These are phyloP conservation scores for Lophiostoma macrostomum DNA, from an alignment of 495 filamentous ascomycete genomes.

Conservation along the genomic window DNA sequence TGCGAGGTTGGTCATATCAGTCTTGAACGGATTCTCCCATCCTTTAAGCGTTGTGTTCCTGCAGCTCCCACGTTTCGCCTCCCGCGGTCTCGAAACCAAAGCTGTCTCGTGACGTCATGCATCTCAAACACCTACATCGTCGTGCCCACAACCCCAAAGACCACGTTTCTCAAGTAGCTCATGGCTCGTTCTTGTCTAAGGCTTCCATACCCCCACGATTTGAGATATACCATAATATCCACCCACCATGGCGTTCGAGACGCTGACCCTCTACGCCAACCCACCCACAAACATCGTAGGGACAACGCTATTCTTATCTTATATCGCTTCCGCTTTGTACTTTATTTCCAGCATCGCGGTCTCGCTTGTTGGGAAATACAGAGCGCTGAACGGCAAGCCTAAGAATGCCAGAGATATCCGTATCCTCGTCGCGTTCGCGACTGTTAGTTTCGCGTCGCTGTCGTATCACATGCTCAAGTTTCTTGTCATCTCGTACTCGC, in stretches of 20 bases:
- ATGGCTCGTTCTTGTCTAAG: neutral
- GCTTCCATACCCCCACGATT: neutral
- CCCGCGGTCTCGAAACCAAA: too few relatives aligned
- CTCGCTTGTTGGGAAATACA: neutral
- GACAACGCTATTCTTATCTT: constrained; percentile 4
- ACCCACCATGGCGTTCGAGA: neutral
- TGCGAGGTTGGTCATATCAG: too few relatives aligned
- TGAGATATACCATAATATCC: neutral
- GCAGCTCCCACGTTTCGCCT: too few relatives aligned
- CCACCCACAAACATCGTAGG: constrained; percentile 13
- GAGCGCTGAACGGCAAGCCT: neutral
- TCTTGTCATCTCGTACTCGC: constrained; percentile 1
- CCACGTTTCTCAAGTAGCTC: neutral
- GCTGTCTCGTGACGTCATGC: constrained; percentile 18
- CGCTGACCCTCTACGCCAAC: neutral
- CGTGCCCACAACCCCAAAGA: neutral
- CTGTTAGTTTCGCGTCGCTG: constrained; percentile 16
- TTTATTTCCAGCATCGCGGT: neutral
- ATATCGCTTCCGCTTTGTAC: constrained; percentile 3
- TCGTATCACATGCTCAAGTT: constrained; percentile 25
- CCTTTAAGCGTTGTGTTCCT: too few relatives aligned
- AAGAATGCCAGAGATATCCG: constrained; percentile 5
- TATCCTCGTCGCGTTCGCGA: constrained; percentile 1
- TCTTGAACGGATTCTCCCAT: too few relatives aligned
- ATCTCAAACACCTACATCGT: neutral